Conservation (phyloP, 352 stramenopile genomes). For the Phytophthora rubi region DNA sequence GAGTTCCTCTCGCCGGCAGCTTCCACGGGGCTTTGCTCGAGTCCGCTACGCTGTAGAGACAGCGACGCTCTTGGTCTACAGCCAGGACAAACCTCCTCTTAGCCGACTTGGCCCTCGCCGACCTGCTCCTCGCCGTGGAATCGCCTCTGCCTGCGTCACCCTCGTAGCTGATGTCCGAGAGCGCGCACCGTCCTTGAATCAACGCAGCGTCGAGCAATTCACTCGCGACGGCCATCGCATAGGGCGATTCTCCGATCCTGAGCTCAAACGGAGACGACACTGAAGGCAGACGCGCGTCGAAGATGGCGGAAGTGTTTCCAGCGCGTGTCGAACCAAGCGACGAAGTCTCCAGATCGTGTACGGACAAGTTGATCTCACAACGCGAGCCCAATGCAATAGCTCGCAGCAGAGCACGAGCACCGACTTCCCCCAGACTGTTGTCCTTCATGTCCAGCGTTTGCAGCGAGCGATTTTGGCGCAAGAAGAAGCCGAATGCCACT, state of each 20-base stretch:
- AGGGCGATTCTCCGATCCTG: slow-evolving; percentile 56
- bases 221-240: slow-evolving; percentile 64
- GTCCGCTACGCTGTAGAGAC: slow-evolving; percentile 40
- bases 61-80: slow-evolving; percentile 39
- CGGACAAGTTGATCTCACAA: slow-evolving; percentile 65
- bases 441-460: slow-evolving; percentile 54
- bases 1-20: slow-evolving; percentile 42
- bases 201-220: slow-evolving; percentile 59
- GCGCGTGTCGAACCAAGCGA: slow-evolving; percentile 23
- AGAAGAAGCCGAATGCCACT: slow-evolving; percentile 66
- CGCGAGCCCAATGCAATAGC: slow-evolving; percentile 54
- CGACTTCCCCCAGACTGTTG: slow-evolving; percentile 62
- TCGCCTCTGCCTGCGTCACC: slow-evolving; percentile 22
- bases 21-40: slow-evolving; percentile 41
- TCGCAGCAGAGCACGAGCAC: slow-evolving; percentile 58
- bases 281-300: slow-evolving; percentile 61
- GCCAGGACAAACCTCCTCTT: slow-evolving; percentile 34
- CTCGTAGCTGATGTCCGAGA: slow-evolving; percentile 57
- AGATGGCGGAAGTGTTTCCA: slow-evolving; percentile 40
- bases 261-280: slow-evolving; percentile 69
- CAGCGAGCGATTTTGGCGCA: slow-evolving; percentile 54
- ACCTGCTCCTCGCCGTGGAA: slow-evolving; percentile 12
- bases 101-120: slow-evolving; percentile 24
- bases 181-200: slow-evolving; percentile 41
- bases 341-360: slow-evolving; percentile 53